Evolutionary conservation across 805 yeast species (phyloP).

Genomic region (Ogataea philodendri): DNA sequence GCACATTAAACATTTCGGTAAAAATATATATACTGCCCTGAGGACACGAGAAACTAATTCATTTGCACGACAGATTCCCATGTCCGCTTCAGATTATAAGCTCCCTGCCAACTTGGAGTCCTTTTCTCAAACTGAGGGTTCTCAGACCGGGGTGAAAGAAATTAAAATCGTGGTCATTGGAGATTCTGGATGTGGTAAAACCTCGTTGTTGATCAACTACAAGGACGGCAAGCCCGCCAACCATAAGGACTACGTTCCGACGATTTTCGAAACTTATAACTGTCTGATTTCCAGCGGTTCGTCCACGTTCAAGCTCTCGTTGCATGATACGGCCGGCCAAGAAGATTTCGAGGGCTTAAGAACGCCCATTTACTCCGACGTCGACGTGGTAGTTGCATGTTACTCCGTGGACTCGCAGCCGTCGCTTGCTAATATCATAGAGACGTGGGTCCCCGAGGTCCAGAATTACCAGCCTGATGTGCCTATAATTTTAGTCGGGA

Average conservation of each 20-base stretch:
- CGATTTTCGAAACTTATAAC: constrained; percentile 73
- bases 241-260: constrained; percentile 59
- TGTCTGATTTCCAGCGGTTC: constrained; percentile 30
- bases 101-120: constrained; percentile 13
- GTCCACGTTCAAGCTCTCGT: constrained; percentile 36
- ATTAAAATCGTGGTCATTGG: constrained; percentile 66
- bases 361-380: constrained; percentile 76
- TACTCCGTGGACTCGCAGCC: constrained; percentile 60
- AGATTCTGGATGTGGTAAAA: constrained; percentile 91
- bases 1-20: constrained; percentile 3
- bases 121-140: constrained; percentile 9
- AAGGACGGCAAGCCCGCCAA: constrained; percentile 70
- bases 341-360: constrained; percentile 81
- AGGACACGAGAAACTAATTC: constrained; percentile 1
- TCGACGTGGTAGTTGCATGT: constrained; percentile 66
- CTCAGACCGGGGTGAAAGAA: constrained; percentile 11
- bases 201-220: constrained; percentile 59
- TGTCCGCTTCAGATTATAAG: constrained; percentile 17
- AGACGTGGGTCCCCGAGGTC: constrained; percentile 81
- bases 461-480: constrained; percentile 74
- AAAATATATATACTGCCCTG: constrained; percentile 2
- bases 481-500: constrained; percentile 75
- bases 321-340: constrained; percentile 78
- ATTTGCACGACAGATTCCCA: constrained; percentile 1
- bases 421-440: constrained; percentile 69